These are phyloP conservation scores for Microsporum audouinii DNA, from an alignment of 2,329 filamentous ascomycete species.

Conservation along the genomic window DNA sequence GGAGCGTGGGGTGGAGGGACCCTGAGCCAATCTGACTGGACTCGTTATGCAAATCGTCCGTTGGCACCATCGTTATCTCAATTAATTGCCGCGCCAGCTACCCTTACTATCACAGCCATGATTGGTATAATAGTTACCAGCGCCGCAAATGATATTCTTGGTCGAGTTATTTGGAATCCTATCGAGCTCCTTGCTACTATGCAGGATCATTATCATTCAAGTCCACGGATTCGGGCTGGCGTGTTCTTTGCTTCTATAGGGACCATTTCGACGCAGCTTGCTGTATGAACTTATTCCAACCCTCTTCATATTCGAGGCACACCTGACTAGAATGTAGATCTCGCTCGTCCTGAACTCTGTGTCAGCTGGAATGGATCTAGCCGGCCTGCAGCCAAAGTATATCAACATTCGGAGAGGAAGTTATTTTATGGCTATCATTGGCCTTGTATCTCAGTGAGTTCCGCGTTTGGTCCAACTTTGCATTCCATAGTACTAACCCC, in stretches of 20 bases:
- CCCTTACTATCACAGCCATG: conserved; percentile 28
- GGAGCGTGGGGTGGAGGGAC: conserved; percentile 35
- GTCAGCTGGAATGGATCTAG: conserved; percentile 45
- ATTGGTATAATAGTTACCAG: conserved; percentile 31
- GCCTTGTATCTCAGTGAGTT: conserved; percentile 8
- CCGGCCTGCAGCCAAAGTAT: conserved; percentile 42
- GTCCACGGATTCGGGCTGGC: conserved; percentile 29
- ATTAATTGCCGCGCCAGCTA: conserved; percentile 24
- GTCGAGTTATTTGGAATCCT: conserved; percentile 31
- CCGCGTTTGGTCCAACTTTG: conserved; percentile 1
- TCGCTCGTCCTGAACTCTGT: conserved; percentile 37
- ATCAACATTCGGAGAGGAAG: conserved; percentile 47
- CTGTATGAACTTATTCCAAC: not conserved
- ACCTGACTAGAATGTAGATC: not conserved
- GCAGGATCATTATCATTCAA: conserved; percentile 23
- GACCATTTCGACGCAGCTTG: conserved; percentile 31
- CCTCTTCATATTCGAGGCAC: too few relatives aligned
- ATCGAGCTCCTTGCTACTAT: conserved; percentile 29
- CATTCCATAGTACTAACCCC: conserved; percentile 2
- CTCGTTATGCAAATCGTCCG: conserved; percentile 30
- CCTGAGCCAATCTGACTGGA: conserved; percentile 38
- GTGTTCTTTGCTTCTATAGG: conserved; percentile 39
- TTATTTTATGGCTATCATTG: conserved; percentile 27
- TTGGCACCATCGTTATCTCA: conserved; percentile 20
- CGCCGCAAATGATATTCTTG: conserved; percentile 20